phyloP scores from a whole-genome alignment of 2,329 filamentous ascomycete genomes.

The Alternaria rosae region DNA sequence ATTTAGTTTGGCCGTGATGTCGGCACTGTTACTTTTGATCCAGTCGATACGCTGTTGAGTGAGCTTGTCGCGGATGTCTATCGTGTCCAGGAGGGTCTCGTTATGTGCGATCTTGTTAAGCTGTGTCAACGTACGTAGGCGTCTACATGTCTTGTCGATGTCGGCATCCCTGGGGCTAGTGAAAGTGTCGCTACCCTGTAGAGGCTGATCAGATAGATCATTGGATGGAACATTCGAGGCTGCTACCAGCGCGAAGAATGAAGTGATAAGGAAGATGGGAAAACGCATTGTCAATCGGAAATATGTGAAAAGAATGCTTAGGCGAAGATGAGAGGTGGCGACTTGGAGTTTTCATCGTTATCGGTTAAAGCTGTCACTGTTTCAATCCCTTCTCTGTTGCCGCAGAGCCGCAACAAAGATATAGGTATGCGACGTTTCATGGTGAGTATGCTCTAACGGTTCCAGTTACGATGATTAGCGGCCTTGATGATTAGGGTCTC shows the following conservation, averaged over 20 bases:
- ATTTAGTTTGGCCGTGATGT: constrained; percentile 30
- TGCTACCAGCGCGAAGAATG: not conserved
- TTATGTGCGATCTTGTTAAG: constrained; percentile 37
- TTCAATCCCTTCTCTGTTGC: constrained; percentile 10
- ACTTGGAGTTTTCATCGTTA: not conserved
- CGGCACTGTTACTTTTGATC: constrained; percentile 24
- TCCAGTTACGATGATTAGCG: not conserved
- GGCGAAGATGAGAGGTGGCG: not conserved
- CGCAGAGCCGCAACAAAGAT: not conserved
- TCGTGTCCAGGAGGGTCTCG: constrained; percentile 32
- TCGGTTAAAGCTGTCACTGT: constrained; percentile 13
- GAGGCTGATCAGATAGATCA: not conserved
- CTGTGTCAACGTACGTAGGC: constrained; percentile 27
- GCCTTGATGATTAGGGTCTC: not conserved
- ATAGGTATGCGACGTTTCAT: constrained; percentile 1
- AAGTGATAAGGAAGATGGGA: not conserved
- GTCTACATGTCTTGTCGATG: constrained; percentile 24
- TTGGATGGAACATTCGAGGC: not conserved
- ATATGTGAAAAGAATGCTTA: not conserved
- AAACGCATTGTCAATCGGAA: not conserved
- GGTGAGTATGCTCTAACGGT: not conserved
- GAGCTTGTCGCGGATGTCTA: constrained; percentile 28
- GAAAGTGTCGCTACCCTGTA: not conserved
- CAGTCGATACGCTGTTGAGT: constrained; percentile 11
- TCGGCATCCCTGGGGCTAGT: not conserved